Percentiles rank a stretch among this genome's conserved stretches.
Evolutionary conservation across 140 eudicot species (phyloP).

Genomic region (Flaveria floridana): DNA sequence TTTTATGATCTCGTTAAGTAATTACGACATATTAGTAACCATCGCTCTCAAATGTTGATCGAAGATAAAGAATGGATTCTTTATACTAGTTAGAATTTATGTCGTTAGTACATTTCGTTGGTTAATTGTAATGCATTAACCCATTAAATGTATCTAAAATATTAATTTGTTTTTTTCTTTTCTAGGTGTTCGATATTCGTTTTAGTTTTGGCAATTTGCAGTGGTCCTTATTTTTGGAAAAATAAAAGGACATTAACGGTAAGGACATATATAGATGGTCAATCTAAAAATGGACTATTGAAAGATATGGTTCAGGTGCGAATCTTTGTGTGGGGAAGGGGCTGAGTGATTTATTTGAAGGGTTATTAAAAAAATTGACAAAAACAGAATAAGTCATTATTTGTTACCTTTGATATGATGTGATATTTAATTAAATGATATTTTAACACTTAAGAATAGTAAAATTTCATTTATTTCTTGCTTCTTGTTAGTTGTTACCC

Average conservation of each 20-base stretch:
- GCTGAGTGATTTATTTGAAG: background rate
- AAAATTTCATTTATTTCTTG: too few relatives aligned
- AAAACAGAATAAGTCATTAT: too few relatives aligned
- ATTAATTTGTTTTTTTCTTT: background rate
- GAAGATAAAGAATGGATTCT: background rate
- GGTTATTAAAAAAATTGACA: too few relatives aligned
- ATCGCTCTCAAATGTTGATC: background rate
- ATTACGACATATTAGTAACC: background rate
- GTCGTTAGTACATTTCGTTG: background rate
- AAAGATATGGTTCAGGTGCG: background rate
- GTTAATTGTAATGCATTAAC: background rate
- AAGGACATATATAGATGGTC: background rate
- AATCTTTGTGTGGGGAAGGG: background rate
- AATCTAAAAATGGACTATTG: background rate
- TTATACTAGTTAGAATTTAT: background rate
- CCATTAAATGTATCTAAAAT: background rate
- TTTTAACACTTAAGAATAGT: too few relatives aligned
- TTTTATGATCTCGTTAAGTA: background rate
- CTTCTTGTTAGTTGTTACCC: too few relatives aligned
- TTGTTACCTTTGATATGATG: too few relatives aligned
- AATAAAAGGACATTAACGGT: background rate
- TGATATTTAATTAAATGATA: too few relatives aligned
- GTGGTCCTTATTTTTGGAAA: conserved; percentile 2
- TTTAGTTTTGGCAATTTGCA: conserved; percentile 7
- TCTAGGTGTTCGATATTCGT: background rate